Evolutionary conservation across 257 asterid genomes (phyloP).

Genomic region (Ophiorrhiza pumila): DNA sequence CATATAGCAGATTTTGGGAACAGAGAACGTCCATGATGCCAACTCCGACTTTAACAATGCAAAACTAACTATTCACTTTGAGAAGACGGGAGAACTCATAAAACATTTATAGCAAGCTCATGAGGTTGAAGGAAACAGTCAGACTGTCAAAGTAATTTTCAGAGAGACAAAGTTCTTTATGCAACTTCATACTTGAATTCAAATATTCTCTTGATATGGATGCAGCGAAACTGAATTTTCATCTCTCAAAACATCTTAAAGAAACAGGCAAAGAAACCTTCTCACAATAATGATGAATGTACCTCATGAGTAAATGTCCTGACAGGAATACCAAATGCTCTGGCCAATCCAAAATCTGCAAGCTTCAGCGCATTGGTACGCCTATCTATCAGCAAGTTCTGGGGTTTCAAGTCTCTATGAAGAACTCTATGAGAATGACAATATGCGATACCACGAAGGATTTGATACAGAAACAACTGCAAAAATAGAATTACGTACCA

Average conservation of each 20-base stretch:
- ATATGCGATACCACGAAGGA: slow-evolving; percentile 87
- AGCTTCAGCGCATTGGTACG: slow-evolving; percentile 84
- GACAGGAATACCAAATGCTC: slow-evolving; percentile 97
- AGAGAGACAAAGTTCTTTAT: neutral
- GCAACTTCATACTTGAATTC: neutral
- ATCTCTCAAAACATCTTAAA: neutral
- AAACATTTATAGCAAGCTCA: neutral
- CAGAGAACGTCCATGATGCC: neutral
- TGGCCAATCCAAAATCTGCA: slow-evolving; percentile 96
- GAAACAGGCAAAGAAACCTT: slow-evolving; percentile 9
- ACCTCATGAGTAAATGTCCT: slow-evolving; percentile 97
- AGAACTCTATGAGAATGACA: slow-evolving; percentile 95
- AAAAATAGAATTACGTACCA: slow-evolving; percentile 1
- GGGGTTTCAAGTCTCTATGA: slow-evolving; percentile 95
- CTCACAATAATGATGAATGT: slow-evolving; percentile 1
- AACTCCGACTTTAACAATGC: slow-evolving; percentile 12
- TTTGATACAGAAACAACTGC: slow-evolving; percentile 82
- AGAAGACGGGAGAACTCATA: slow-evolving; percentile 7
- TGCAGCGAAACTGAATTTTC: neutral
- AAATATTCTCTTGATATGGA: neutral
- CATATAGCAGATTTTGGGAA: neutral
- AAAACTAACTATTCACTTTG: neutral
- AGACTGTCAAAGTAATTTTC: neutral
- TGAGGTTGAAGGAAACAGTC: neutral
- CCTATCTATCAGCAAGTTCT: slow-evolving; percentile 88